A percentile compares a stretch with the other conserved stretches of the same genome.
Evolutionary conservation across 768 basidiomycete species (phyloP).

Genomic region (Rhizopogon vinicolor): DNA sequence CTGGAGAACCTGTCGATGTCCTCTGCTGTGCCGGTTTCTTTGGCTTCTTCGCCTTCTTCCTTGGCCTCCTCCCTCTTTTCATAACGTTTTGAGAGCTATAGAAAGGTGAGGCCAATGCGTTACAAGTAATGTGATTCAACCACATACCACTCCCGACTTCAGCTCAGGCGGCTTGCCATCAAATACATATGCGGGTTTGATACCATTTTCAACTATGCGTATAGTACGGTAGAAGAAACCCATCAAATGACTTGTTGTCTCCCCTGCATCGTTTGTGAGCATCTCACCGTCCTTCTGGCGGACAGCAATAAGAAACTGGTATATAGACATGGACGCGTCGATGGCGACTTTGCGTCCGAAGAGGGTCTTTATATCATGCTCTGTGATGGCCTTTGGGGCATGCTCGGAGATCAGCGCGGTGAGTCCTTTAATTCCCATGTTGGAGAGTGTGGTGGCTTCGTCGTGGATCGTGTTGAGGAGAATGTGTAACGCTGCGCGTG

Average conservation of each 20-base stretch:
- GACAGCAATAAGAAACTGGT: slow-evolving; percentile 97
- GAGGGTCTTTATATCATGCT: slow-evolving; percentile 94
- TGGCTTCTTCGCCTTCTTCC: slow-evolving; percentile 93
- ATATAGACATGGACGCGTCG: slow-evolving; percentile 96
- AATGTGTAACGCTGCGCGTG: slow-evolving; percentile 2
- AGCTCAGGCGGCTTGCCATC: slow-evolving; percentile 98
- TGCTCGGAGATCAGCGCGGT: slow-evolving; percentile 86
- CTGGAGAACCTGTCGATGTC: slow-evolving; percentile 89
- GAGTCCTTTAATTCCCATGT: slow-evolving; percentile 94
- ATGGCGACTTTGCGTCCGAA: slow-evolving; percentile 99
- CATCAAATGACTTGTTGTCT: slow-evolving; percentile 98
- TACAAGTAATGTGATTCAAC: not conserved
- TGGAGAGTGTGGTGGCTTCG: not conserved
- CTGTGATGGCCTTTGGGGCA: slow-evolving; percentile 81
- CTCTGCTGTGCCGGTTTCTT: slow-evolving; percentile 91
- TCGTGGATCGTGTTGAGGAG: not conserved
- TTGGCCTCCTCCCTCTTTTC: slow-evolving; percentile 89
- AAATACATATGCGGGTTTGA: slow-evolving; percentile 97
- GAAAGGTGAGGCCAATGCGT: not conserved
- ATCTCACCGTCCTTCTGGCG: slow-evolving; percentile 95
- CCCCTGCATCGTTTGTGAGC: slow-evolving; percentile 95
- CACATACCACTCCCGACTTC: slow-evolving; percentile 92
- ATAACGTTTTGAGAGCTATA: slow-evolving; percentile 93
- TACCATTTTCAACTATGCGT: slow-evolving; percentile 96
- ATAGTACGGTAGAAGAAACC: slow-evolving; percentile 98